phyloP scores from a whole-genome alignment of 1,284 basidiomycete genomes.

The Ustilago vetiveriae region DNA sequence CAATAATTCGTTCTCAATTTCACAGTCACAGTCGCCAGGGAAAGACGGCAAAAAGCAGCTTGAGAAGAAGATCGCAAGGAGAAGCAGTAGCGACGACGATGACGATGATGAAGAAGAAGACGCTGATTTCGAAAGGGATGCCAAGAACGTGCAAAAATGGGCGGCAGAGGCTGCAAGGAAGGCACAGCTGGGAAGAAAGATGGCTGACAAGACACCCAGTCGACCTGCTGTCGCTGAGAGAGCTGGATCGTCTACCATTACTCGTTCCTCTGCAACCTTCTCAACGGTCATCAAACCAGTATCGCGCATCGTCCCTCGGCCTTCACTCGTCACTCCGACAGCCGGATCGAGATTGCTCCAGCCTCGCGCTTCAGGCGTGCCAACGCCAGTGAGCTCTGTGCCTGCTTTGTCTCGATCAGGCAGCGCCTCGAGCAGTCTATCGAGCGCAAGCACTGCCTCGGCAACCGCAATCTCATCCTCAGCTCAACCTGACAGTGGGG shows the following conservation, averaged over 20 bases:
- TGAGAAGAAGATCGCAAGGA: background rate
- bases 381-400: constrained; percentile 1
- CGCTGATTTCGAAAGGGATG: constrained; percentile 19
- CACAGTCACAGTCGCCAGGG: constrained; percentile 2
- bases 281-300: constrained; percentile 12
- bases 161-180: constrained; percentile 33
- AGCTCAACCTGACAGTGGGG: background rate
- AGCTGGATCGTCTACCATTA: constrained; percentile 4
- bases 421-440: constrained; percentile 15
- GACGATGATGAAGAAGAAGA: constrained; percentile 23
- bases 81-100: constrained; percentile 12
- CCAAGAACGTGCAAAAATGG: constrained; percentile 26
- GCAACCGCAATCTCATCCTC: background rate
- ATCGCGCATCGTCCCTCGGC: constrained; percentile 7
- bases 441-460: background rate
- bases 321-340: constrained; percentile 25
- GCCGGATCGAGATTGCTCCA: constrained; percentile 20
- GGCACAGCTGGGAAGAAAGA: constrained; percentile 10
- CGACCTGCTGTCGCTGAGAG: background rate
- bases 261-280: constrained; percentile 2
- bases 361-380: constrained; percentile 12
- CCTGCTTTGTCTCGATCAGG: constrained; percentile 11
- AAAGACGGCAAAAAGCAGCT: background rate
- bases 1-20: constrained; percentile 27
- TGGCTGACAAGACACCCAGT: constrained; percentile 8